These are phyloP conservation scores for Fraxinus quadrangulata DNA, from an alignment of 257 asterid species.

Conservation along the genomic window DNA sequence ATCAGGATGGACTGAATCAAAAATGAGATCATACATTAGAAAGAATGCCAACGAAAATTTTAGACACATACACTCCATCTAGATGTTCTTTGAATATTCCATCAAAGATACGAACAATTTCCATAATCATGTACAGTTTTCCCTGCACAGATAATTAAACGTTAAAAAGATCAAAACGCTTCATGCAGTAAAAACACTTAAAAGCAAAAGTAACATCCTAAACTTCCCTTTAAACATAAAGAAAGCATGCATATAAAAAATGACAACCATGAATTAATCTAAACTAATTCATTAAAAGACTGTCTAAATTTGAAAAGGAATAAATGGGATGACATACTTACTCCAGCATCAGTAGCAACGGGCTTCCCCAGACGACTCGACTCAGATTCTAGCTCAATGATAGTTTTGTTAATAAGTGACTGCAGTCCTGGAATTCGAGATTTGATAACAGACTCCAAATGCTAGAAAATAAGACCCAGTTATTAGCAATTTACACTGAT, in stretches of 20 bases:
- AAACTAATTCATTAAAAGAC: conserved; percentile 12
- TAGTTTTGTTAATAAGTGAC: conserved; percentile 90
- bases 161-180: conserved; percentile 8
- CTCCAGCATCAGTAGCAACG: conserved; percentile 96
- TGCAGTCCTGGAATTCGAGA: conserved; percentile 99
- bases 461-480: conserved; percentile 50
- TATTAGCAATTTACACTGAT: conserved; percentile 2
- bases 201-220: not conserved
- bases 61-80: conserved; percentile 79
- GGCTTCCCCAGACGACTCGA: conserved; percentile 94
- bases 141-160: conserved; percentile 61
- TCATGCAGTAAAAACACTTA: conserved; percentile 18
- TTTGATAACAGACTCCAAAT: conserved; percentile 95
- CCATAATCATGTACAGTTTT: conserved; percentile 95
- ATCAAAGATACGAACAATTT: conserved; percentile 86
- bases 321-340: conserved; percentile 37
- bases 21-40: not conserved
- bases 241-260: conserved; percentile 1
- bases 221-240: conserved; percentile 5
- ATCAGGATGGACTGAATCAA: conserved; percentile 22
- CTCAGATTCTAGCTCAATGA: conserved; percentile 85
- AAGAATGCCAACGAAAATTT: not conserved
- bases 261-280: not conserved
- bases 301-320: conserved; percentile 14
- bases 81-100: conserved; percentile 98